phyloP scores from a whole-genome alignment of 495 filamentous ascomycete genomes.

The Tuber calosporum region DNA sequence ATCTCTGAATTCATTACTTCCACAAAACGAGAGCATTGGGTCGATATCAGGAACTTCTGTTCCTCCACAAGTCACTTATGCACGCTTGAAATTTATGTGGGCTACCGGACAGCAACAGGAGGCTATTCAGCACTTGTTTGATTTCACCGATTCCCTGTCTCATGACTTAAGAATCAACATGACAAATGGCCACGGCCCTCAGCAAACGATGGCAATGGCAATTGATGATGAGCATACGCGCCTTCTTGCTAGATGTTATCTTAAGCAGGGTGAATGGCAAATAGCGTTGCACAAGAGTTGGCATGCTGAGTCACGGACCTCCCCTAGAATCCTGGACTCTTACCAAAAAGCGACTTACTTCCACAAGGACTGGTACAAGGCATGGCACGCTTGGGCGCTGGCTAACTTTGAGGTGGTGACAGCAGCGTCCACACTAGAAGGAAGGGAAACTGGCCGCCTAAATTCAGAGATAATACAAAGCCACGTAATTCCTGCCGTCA shows the following conservation, averaged over 20 bases:
- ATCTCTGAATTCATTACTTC: constrained; percentile 70
- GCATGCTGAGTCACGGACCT: constrained; percentile 33
- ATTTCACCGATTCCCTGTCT: constrained; percentile 71
- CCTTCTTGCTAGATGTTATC: constrained; percentile 86
- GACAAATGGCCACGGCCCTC: constrained; percentile 49
- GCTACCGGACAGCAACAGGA: constrained; percentile 62
- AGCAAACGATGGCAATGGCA: constrained; percentile 43
- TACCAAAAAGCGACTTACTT: constrained; percentile 87
- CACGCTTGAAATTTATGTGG: constrained; percentile 92
- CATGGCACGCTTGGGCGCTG: constrained; percentile 98
- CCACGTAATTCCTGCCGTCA: constrained; percentile 87
- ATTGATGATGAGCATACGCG: constrained; percentile 55
- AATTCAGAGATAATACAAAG: constrained; percentile 62
- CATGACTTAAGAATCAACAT: constrained; percentile 56
- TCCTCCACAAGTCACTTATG: constrained; percentile 77
- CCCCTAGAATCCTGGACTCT: constrained; percentile 68
- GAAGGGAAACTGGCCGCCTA: constrained; percentile 43
- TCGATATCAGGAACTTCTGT: constrained; percentile 50
- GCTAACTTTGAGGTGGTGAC: constrained; percentile 98
- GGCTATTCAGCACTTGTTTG: constrained; percentile 68
- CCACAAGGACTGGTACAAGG: constrained; percentile 92
- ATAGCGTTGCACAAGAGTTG: constrained; percentile 51
- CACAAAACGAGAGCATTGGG: constrained; percentile 54
- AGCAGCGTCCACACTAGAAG: constrained; percentile 31
- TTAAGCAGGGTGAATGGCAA: constrained; percentile 95